Evolutionary conservation across 2,329 filamentous ascomycete species (phyloP).

Genomic region (Uncinocarpus reesii): DNA sequence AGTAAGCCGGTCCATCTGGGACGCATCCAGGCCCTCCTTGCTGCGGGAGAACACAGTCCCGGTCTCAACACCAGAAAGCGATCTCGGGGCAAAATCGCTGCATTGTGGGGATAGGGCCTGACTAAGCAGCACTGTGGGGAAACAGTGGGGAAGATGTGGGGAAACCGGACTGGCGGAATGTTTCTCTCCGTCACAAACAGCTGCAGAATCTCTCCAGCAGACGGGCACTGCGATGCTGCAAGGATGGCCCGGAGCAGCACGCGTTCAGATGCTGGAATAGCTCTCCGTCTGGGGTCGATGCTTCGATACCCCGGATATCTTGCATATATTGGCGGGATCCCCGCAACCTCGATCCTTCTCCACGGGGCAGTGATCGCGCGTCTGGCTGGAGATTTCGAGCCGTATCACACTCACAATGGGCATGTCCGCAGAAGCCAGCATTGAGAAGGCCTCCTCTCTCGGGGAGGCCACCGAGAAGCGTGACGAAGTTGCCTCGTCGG

Average conservation of each 20-base stretch:
- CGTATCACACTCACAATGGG: background rate
- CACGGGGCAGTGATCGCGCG: background rate
- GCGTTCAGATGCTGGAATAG: background rate
- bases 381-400: background rate
- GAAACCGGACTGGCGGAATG: background rate
- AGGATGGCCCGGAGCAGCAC: no score
- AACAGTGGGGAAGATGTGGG: background rate
- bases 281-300: background rate
- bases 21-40: no score
- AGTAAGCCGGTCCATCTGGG: no score
- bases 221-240: no score
- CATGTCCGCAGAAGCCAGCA: background rate
- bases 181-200: background rate
- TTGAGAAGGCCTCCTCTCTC: background rate
- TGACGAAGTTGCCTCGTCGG: background rate
- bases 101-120: background rate
- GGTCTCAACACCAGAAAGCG: no score
- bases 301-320: background rate
- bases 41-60: no score
- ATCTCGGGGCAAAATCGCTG: no score
- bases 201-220: no score
- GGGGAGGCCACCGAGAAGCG: background rate
- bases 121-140: background rate
- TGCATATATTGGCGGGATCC: background rate
- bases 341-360: background rate